These are phyloP conservation scores for Moesziomyces parantarcticus DNA, from an alignment of 1,284 basidiomycete genomes.

Conservation along the genomic window DNA sequence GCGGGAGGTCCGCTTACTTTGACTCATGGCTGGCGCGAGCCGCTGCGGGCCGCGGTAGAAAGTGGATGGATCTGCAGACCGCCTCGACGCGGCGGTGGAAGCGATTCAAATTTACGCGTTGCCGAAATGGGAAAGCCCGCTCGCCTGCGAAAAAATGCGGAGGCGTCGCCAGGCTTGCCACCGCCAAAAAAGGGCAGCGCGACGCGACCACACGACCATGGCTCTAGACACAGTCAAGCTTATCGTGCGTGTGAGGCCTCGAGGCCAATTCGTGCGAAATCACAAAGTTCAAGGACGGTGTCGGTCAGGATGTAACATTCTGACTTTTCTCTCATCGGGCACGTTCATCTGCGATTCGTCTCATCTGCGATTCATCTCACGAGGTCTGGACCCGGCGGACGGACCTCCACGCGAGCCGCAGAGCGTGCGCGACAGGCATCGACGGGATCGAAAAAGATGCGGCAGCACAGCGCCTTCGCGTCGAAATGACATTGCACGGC, in stretches of 20 bases:
- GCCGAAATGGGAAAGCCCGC: not conserved
- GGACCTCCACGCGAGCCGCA: conserved; percentile 31
- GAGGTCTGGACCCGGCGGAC: conserved; percentile 21
- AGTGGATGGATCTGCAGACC: conserved; percentile 19
- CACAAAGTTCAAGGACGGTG: not conserved
- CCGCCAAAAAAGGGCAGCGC: not conserved
- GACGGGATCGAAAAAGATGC: not conserved
- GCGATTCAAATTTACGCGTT: not conserved
- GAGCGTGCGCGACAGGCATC: not conserved
- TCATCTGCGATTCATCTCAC: too few species aligned
- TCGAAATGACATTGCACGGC: too few species aligned
- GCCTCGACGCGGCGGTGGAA: not conserved
- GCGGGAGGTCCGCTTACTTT: conserved; percentile 1
- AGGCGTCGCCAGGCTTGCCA: not conserved
- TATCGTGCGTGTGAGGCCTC: not conserved
- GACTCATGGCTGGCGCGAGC: conserved; percentile 16
- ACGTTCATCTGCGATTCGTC: too few species aligned
- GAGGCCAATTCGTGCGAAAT: not conserved
- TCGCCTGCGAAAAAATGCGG: not conserved
- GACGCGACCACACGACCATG: not conserved
- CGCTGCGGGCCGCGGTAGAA: conserved; percentile 13
- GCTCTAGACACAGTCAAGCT: too few species aligned
- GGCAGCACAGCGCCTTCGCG: not conserved
- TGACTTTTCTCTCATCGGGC: too few species aligned
- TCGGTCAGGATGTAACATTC: too few species aligned